phyloP scores from a whole-genome alignment of 768 basidiomycete species.

The Mycena rosella region DNA sequence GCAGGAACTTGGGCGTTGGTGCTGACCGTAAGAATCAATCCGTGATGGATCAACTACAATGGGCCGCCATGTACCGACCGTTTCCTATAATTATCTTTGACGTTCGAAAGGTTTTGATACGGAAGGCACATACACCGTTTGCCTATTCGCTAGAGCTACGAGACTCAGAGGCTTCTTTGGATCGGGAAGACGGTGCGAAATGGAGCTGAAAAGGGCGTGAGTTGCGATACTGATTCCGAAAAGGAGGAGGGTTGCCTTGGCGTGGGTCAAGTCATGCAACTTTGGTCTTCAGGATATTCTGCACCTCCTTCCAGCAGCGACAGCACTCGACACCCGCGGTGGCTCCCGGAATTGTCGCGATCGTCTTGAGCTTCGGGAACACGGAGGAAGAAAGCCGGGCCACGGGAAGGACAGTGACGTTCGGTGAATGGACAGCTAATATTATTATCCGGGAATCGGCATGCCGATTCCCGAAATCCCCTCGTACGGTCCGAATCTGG shows the following conservation, averaged over 20 bases:
- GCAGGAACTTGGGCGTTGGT: no score
- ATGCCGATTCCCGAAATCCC: slow-evolving; percentile 7
- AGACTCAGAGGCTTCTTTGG: neutral
- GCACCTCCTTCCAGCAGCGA: slow-evolving; percentile 1
- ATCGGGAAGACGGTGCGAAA: slow-evolving; percentile 3
- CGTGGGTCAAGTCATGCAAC: no score
- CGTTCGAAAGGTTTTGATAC: slow-evolving; percentile 1
- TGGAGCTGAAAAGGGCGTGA: neutral
- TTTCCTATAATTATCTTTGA: no score
- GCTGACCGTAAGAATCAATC: no score
- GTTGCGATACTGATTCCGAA: no score
- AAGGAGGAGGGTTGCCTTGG: no score
- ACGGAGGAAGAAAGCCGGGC: slow-evolving; percentile 10
- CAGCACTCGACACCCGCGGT: slow-evolving; percentile 1
- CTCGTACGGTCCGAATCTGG: neutral
- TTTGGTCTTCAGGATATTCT: no score
- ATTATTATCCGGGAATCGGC: slow-evolving; percentile 4
- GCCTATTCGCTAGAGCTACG: neutral
- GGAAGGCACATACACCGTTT: slow-evolving; percentile 2
- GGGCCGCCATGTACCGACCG: no score
- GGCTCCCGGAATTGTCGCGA: slow-evolving; percentile 1
- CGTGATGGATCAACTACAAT: no score
- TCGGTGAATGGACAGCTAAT: slow-evolving; percentile 11
- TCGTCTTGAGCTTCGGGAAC: slow-evolving; percentile 4
- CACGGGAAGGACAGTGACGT: slow-evolving; percentile 1